Evolutionary conservation across 2,329 filamentous ascomycete genomes (phyloP).

Genomic region (Fusarium hostae): DNA sequence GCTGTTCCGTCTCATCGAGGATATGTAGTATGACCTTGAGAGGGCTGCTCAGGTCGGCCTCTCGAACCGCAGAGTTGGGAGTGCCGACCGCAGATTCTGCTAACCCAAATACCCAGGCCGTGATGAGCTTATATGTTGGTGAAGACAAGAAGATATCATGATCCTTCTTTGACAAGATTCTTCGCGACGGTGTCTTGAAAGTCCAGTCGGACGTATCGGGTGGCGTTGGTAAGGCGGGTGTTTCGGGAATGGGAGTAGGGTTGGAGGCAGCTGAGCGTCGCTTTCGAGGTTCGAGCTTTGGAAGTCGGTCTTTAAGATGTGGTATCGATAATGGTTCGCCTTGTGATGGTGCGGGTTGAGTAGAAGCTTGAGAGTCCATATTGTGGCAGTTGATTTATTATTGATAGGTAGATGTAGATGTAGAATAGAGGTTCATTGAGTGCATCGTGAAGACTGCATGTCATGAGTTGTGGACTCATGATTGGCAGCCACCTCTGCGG

Average conservation of each 20-base stretch:
- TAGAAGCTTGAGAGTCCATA: slow-evolving; percentile 43
- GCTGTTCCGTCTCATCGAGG: slow-evolving; percentile 73
- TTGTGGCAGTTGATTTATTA: slow-evolving; percentile 12
- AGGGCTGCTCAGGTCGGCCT: slow-evolving; percentile 67
- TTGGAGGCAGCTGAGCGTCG: slow-evolving; percentile 64
- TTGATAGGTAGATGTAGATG: slow-evolving; percentile 16
- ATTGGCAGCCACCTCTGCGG: slow-evolving; percentile 21
- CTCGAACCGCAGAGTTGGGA: slow-evolving; percentile 69
- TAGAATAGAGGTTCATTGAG: slow-evolving; percentile 5
- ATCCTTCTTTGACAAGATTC: slow-evolving; percentile 84
- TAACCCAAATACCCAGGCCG: slow-evolving; percentile 87
- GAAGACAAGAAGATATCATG: slow-evolving; percentile 85
- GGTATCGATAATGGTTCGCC: slow-evolving; percentile 41
- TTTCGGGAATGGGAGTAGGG: slow-evolving; percentile 74
- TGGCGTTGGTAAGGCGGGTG: slow-evolving; percentile 76
- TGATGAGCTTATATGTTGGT: slow-evolving; percentile 77
- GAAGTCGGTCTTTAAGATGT: slow-evolving; percentile 65
- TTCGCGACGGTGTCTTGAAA: slow-evolving; percentile 76
- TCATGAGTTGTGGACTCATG: slow-evolving; percentile 24
- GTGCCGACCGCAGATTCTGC: slow-evolving; percentile 82
- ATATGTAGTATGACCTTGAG: slow-evolving; percentile 75
- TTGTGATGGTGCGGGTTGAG: slow-evolving; percentile 20
- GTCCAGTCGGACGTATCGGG: slow-evolving; percentile 68
- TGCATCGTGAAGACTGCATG: slow-evolving; percentile 15
- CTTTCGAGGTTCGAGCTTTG: slow-evolving; percentile 74